Conservation (phyloP, 164 flowering plant genomes). For the Annona squamosa region DNA sequence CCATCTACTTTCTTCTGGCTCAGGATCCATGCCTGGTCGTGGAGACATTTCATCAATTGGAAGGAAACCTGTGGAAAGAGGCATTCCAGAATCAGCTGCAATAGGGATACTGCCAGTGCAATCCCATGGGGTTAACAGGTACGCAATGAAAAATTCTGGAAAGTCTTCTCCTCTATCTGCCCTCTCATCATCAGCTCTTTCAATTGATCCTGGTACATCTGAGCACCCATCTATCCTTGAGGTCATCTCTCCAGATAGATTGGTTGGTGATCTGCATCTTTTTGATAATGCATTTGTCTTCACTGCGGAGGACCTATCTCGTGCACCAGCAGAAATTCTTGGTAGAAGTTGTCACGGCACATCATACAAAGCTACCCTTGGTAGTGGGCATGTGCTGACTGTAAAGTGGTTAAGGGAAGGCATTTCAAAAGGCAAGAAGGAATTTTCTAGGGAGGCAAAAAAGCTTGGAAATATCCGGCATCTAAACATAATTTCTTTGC, state of each 20-base stretch:
- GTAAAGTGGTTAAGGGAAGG: slow-evolving; percentile 72
- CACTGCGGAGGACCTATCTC: slow-evolving; percentile 63
- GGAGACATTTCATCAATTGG: slow-evolving; percentile 19
- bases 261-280: slow-evolving; percentile 59
- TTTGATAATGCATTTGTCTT: slow-evolving; percentile 46
- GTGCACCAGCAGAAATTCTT: slow-evolving; percentile 66
- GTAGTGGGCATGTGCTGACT: slow-evolving; percentile 41
- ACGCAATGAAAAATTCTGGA: slow-evolving; percentile 12
- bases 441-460: slow-evolving; percentile 63
- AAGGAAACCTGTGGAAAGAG: slow-evolving; percentile 14
- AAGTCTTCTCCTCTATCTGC: slow-evolving; percentile 33
- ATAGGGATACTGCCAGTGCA: slow-evolving; percentile 7
- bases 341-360: slow-evolving; percentile 79
- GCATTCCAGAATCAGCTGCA: slow-evolving; percentile 13
- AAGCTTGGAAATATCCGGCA: slow-evolving; percentile 67
- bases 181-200: slow-evolving; percentile 35
- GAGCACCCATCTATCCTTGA: slow-evolving; percentile 26
- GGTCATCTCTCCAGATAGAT: slow-evolving; percentile 54
- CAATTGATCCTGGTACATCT: slow-evolving; percentile 18
- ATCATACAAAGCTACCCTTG: slow-evolving; percentile 55
- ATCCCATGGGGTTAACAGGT: neutral
- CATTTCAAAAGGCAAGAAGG: slow-evolving; percentile 53
- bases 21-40: slow-evolving; percentile 21
- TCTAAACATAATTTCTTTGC: slow-evolving; percentile 56
- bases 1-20: slow-evolving; percentile 21